Conservation (phyloP, 2,329 filamentous ascomycete species). For the Scedosporium aurantiacum region DNA sequence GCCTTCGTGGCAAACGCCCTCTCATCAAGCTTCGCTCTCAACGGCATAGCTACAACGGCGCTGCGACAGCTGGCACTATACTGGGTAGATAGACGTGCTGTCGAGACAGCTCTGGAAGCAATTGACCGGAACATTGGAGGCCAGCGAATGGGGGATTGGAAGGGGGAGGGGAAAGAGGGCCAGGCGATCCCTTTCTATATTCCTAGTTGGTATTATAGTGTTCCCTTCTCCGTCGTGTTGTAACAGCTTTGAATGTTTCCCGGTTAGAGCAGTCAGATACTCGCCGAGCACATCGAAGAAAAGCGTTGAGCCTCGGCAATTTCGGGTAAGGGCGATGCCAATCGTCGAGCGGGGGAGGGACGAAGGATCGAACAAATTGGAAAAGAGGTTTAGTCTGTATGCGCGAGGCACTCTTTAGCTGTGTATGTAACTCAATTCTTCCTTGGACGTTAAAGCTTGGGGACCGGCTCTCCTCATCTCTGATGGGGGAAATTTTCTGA, state of each 20-base stretch:
- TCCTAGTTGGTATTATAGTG: neutral
- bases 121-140: conserved; percentile 29
- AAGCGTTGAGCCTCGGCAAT: neutral
- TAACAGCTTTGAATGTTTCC: neutral
- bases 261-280: neutral
- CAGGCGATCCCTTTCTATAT: neutral
- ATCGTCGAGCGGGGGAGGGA: neutral
- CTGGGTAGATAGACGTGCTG: conserved; percentile 32
- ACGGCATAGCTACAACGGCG: conserved; percentile 51
- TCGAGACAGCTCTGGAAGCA: conserved; percentile 40
- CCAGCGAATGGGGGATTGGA: neutral
- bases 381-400: neutral
- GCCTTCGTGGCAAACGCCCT: neutral
- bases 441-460: no score
- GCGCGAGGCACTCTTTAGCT: neutral
- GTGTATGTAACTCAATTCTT: neutral
- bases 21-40: conserved; percentile 57
- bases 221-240: neutral
- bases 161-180: conserved; percentile 18
- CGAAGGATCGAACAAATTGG: neutral
- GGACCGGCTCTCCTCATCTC: neutral
- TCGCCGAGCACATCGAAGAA: neutral
- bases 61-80: conserved; percentile 29
- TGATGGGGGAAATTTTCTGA: neutral
- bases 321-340: neutral